Evolutionary conservation across 169 alveolate species (phyloP).

Genomic region (Perkinsus chesapeaki): DNA sequence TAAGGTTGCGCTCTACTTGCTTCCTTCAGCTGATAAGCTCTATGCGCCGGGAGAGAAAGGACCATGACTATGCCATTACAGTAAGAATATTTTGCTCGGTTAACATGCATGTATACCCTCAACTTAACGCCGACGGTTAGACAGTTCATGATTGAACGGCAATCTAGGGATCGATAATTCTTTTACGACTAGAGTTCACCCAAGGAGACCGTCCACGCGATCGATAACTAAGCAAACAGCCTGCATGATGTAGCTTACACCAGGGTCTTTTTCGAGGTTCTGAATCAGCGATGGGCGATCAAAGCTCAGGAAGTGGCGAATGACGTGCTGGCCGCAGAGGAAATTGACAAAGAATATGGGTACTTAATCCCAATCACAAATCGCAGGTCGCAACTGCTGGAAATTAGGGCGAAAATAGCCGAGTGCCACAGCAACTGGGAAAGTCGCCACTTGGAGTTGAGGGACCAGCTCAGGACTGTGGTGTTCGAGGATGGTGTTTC

Average conservation of each 20-base stretch:
- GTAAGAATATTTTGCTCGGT: not conserved
- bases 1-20: not conserved
- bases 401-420: not conserved
- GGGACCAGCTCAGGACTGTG: not conserved
- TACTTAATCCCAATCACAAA: no score
- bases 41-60: not conserved
- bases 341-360: not conserved
- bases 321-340: not conserved
- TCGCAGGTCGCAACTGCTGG: not conserved
- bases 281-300: not conserved
- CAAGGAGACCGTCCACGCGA: no score
- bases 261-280: not conserved
- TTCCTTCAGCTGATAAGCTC: not conserved
- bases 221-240: no score
- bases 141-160: no score
- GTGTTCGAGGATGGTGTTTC: not conserved
- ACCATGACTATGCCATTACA: not conserved
- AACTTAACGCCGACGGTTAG: no score
- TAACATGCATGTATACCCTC: no score
- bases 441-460: not conserved
- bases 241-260: not conserved
- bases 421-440: not conserved
- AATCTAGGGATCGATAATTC: no score
- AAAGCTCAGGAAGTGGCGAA: not conserved
- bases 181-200: no score